phyloP scores from a whole-genome alignment of 306 rosid species.

The Prunus persica region Prunus_persica_NCBIv2 NC_034016.1:19909501-19910000 shows the following conservation, averaged over 20 bases:
- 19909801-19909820: constrained; percentile 7
- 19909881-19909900: not conserved
- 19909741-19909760: not conserved
- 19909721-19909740: constrained; percentile 3
- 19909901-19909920: not conserved
- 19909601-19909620: not conserved
- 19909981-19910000: not conserved
- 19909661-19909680: constrained; percentile 17
- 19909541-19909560: constrained; percentile 30
- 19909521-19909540: constrained; percentile 34
- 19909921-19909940: constrained; percentile 9
- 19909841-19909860: not conserved
- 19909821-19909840: not conserved
- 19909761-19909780: not conserved
- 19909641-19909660: constrained; percentile 14
- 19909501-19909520: constrained; percentile 25
- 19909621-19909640: constrained; percentile 21
- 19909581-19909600: not conserved
- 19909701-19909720: not conserved
- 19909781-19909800: not conserved
- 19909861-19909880: not conserved
- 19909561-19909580: not conserved
- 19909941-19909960: constrained; percentile 8
- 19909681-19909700: not conserved
- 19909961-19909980: not conserved